Base-by-base conservation (phyloP, 768 basidiomycete species). In the Cystofilobasidium ferigula region DNA sequence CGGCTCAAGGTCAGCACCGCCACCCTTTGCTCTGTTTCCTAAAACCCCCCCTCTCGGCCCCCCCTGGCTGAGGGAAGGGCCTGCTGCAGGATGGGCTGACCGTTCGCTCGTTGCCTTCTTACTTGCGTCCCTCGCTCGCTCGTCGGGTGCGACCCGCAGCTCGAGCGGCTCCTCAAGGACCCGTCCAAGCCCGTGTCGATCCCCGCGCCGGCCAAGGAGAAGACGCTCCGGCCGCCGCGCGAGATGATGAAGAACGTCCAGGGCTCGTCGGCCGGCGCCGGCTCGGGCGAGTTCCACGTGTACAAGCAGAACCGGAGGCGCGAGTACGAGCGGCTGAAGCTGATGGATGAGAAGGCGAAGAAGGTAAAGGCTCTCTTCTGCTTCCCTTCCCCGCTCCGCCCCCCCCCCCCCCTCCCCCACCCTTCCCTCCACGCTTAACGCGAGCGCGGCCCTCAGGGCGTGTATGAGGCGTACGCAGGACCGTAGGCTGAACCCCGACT, bases 181-280 rank as follows among this genome's bases (percentile, higher is more conserved):
- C 95, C 95, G 0, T 74, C 81, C 9, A 93, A 91, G 74, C 84
- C 85, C 1, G 88, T 85, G 0, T 82, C 83, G 73, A 78, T 98
- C 13, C 90, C 93, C 1, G 72, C 82, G n/a, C 80, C 87, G 1
- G 86, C 87, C 7, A 87, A 88, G 75, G 87, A 88, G 69, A 92
- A 89, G 79, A 81, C 80, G 0, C 79, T 97, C 35, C 80, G 91
- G 24, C 80, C 92, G 0, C 81, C 93, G 12, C 81, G 89, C 57
- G 95, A 81, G 69, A 79, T 79, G 77, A 97, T 99, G 89, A 97
- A 95, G 82, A 98, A 98, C 71, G 94, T 99, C 9, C 93, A 97
- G 76, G 95, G 95, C 0, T 93, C 89, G 20, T 90, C 89, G 76
- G 92, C 95, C 9, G 95, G 94, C 53, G 95, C 95, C 22, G 95